Percentiles rank a stretch among this genome's conserved stretches.
phyloP scores from a whole-genome alignment of 345 rosid genomes.

The Salix udensis region DNA sequence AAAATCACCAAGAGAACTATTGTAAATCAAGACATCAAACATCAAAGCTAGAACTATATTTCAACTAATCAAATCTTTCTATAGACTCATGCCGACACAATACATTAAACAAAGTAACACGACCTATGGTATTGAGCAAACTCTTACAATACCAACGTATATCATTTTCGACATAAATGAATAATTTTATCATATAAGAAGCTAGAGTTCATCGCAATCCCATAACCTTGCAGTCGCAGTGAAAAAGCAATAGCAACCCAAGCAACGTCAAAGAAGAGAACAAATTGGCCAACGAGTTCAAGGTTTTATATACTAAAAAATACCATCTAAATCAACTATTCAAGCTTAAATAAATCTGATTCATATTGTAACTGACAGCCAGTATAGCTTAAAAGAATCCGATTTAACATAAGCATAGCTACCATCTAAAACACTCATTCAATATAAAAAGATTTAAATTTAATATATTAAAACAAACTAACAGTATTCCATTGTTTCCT shows the following conservation, averaged over 20 bases:
- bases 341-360: too few species aligned
- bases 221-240: neutral
- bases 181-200: neutral
- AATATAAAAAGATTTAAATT: neutral
- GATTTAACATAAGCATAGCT: neutral
- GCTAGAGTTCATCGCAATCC: neutral
- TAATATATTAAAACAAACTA: neutral
- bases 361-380: too few species aligned
- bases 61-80: neutral
- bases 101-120: neutral
- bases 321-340: too few species aligned
- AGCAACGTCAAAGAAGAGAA: neutral
- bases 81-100: neutral
- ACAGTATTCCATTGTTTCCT: neutral
- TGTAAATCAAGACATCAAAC: neutral
- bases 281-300: neutral
- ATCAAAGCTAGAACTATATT: neutral
- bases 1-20: neutral
- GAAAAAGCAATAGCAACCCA: neutral
- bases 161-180: neutral
- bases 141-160: neutral
- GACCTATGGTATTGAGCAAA: neutral
- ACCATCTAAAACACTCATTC: neutral
- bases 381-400: neutral
- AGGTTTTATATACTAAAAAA: neutral